Evolutionary conservation across 1,284 basidiomycete species (phyloP).

Genomic region (Inonotus obliquus): DNA sequence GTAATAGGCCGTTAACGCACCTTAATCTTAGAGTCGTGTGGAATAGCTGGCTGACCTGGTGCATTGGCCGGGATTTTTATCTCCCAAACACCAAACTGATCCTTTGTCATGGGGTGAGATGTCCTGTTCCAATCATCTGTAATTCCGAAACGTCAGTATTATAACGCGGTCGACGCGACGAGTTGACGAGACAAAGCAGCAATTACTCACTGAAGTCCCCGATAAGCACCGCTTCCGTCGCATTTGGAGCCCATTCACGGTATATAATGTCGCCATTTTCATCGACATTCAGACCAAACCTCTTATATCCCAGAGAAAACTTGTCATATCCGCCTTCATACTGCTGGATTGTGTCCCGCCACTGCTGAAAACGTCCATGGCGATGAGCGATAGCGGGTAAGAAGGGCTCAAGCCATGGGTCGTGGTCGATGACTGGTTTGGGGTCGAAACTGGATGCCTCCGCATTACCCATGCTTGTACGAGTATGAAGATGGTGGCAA

Average conservation of each 20-base stretch:
- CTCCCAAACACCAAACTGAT: conserved; percentile 93
- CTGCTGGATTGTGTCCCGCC: conserved; percentile 69
- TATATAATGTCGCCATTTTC: conserved; percentile 74
- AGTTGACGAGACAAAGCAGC: not conserved
- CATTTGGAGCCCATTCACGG: conserved; percentile 96
- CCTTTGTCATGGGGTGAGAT: conserved; percentile 81
- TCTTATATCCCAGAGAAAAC: conserved; percentile 85
- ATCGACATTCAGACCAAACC: conserved; percentile 79
- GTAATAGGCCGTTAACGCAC: conserved; percentile 34
- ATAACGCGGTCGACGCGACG: not conserved
- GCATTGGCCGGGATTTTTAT: conserved; percentile 71
- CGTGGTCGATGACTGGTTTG: conserved; percentile 53
- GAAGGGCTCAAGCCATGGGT: conserved; percentile 75
- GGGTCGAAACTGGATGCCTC: conserved; percentile 35
- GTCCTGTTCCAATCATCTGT: conserved; percentile 87
- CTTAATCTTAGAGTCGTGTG: conserved; percentile 94
- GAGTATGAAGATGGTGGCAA: not conserved
- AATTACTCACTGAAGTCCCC: conserved; percentile 89
- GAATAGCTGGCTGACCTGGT: conserved; percentile 76
- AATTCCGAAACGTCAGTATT: conserved; percentile 15
- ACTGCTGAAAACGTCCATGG: conserved; percentile 66
- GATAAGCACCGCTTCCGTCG: conserved; percentile 75
- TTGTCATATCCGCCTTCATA: conserved; percentile 86
- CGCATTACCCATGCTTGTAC: not conserved
- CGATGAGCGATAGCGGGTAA: conserved; percentile 68